Evolutionary conservation across 139 green algal genomes (phyloP), one percentile per base, ranked within the genome.

Genomic region (Closterium sp.): DNA sequence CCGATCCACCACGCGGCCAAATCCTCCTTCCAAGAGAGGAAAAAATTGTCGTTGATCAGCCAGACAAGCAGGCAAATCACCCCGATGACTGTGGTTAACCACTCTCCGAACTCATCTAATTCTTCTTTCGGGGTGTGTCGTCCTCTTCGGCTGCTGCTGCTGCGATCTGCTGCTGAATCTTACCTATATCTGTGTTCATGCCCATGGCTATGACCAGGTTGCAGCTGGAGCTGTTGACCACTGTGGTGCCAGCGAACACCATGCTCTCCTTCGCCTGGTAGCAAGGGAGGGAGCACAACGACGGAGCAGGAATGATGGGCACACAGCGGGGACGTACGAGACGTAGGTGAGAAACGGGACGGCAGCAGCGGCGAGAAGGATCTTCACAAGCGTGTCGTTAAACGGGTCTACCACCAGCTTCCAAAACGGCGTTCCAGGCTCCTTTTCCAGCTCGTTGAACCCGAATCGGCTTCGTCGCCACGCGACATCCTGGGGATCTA

Each of bases 21-120:
- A 27, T 89, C 17, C 89, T 87, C 19, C 42, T 62, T 62, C 91
- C 89, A 89, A 7, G 92, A 86, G 4, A 99, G 73, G 93, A 99
- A 99, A 93, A 99, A 96, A 91, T 97, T 94, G 96, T 98, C 98
- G 96, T 99, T 99, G 96, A 99, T 99, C 9, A 98, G 88, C 98
- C 98, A 99, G 27, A 99, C 98, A 30, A n/a, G n/a, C n/a, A n/a
- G n/a, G n/a, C n/a, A n/a, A n/a, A n/a, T n/a, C n/a, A n/a, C n/a
- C n/a, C n/a, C 97, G 91, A 99, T 99, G 70, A 99, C 97, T 95
- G 97, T 96, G 28, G 98, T 98, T 27, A 99, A 96, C 73, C 95
- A 32, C 93, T 99, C 97, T 9, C 98, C 98, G 96, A 99, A 99
- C 91, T 97, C 95, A 90, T 99, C 97, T 42, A 99, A 96, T 95